These are phyloP conservation scores for Saccharomyces hybrid DNA, from an alignment of 1,139 yeast genomes.

Conservation along the genomic window DNA sequence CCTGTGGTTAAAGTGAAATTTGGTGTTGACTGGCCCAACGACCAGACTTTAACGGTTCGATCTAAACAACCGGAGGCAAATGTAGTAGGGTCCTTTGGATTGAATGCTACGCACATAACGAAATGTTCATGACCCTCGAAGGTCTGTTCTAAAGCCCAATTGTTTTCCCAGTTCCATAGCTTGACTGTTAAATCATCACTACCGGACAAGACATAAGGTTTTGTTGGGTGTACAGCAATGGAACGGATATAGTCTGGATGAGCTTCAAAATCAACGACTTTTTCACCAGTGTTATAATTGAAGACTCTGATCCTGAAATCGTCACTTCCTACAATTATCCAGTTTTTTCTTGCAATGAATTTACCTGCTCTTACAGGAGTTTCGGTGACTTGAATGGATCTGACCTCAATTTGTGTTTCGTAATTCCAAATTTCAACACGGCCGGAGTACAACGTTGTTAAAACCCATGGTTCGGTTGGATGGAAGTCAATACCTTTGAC, in stretches of 20 bases:
- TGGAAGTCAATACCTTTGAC: conserved; percentile 97
- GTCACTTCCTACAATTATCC: conserved; percentile 95
- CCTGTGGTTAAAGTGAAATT: conserved; percentile 89
- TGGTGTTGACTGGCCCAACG: conserved; percentile 80
- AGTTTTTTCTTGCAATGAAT: conserved; percentile 90
- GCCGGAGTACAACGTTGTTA: conserved; percentile 77
- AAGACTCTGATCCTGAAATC: conserved; percentile 89
- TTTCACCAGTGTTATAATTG: conserved; percentile 93
- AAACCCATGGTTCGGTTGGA: conserved; percentile 94
- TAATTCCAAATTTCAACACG: conserved; percentile 86
- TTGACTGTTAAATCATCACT: conserved; percentile 88
- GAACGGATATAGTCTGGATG: conserved; percentile 95
- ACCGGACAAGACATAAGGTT: conserved; percentile 80
- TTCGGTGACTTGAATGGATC: conserved; percentile 79
- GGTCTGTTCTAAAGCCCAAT: conserved; percentile 82
- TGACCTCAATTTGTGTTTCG: conserved; percentile 62
- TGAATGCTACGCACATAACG: conserved; percentile 89
- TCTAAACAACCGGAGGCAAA: conserved; percentile 96
- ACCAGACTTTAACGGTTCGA: conserved; percentile 95
- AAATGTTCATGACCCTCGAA: conserved; percentile 95
- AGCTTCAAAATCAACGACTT: conserved; percentile 90
- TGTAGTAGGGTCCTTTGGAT: conserved; percentile 95
- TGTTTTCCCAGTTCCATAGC: conserved; percentile 95
- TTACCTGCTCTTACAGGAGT: conserved; percentile 94
- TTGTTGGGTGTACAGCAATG: conserved; percentile 88